phyloP scores from a whole-genome alignment of 257 asterid species.

The Fraxinus quadrangulata region DNA sequence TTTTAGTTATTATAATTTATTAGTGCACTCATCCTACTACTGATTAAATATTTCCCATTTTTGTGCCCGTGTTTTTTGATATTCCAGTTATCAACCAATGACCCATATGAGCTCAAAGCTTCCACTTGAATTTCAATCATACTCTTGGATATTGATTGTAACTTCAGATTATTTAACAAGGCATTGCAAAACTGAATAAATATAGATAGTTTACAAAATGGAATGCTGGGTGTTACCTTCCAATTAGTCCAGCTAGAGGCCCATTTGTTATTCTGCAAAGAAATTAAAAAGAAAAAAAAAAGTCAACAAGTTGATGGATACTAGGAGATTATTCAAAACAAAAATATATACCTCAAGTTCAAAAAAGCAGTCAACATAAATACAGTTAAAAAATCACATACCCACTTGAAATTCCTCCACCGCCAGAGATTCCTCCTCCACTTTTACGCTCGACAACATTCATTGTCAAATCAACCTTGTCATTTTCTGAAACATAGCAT shows the following conservation, averaged over 20 bases:
- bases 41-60: not conserved
- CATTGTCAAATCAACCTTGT: conserved; percentile 90
- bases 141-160: not conserved
- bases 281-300: conserved; percentile 12
- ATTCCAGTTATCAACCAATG: not conserved
- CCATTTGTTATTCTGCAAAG: conserved; percentile 87
- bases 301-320: conserved; percentile 20
- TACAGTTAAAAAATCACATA: conserved; percentile 42
- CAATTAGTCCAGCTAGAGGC: conserved; percentile 94
- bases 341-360: not conserved
- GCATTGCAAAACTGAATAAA: not conserved
- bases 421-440: conserved; percentile 88
- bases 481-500: conserved; percentile 55
- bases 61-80: not conserved
- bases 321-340: not conserved
- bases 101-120: not conserved
- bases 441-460: conserved; percentile 94
- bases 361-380: conserved; percentile 16
- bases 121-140: not conserved
- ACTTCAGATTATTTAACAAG: not conserved
- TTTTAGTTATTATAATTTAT: no score
- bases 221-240: conserved; percentile 58
- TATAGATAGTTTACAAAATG: not conserved
- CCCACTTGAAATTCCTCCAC: conserved; percentile 99
- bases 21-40: not conserved